Conservation (phyloP, 2,329 filamentous ascomycete genomes). For the Fusarium luffae region DNA sequence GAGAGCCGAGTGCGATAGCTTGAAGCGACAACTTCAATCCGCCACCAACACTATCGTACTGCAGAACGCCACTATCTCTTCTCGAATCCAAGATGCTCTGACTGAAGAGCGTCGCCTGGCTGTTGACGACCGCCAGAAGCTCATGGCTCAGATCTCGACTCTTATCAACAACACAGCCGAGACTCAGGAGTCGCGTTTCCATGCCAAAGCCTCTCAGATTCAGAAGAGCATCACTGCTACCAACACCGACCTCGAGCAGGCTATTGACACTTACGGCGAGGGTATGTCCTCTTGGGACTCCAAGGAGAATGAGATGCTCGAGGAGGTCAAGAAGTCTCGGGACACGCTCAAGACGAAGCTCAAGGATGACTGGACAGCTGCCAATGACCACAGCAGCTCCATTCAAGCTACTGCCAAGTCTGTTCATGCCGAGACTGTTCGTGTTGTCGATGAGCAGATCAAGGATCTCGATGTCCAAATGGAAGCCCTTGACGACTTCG, state of each 20-base stretch:
- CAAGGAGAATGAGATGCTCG: slow-evolving; percentile 75
- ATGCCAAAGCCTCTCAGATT: slow-evolving; percentile 70
- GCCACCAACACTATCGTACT: slow-evolving; percentile 76
- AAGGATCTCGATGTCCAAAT: slow-evolving; percentile 89
- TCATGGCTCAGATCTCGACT: slow-evolving; percentile 81
- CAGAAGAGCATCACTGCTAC: slow-evolving; percentile 72
- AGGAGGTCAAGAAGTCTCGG: slow-evolving; percentile 76
- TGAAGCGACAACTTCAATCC: slow-evolving; percentile 77
- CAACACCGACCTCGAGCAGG: slow-evolving; percentile 71
- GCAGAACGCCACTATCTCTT: slow-evolving; percentile 74
- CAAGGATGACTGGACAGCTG: slow-evolving; percentile 85
- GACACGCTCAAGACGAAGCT: slow-evolving; percentile 84
- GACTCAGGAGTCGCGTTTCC: slow-evolving; percentile 77
- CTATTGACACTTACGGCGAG: slow-evolving; percentile 72
- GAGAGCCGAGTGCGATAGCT: slow-evolving; percentile 76
- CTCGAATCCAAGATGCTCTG: slow-evolving; percentile 74
- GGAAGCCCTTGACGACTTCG: slow-evolving; percentile 89
- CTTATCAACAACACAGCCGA: slow-evolving; percentile 81
- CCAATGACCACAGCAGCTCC: slow-evolving; percentile 82
- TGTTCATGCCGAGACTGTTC: slow-evolving; percentile 89
- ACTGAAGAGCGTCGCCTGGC: slow-evolving; percentile 81
- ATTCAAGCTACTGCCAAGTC: slow-evolving; percentile 87
- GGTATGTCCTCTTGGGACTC: slow-evolving; percentile 80
- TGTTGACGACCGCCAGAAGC: slow-evolving; percentile 75
- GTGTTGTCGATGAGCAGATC: slow-evolving; percentile 90